A percentile compares a stretch with the other conserved stretches of the same genome.
phyloP scores from a whole-genome alignment of 202 grass and related monocot species.

The Zoysia matrella region DNA sequence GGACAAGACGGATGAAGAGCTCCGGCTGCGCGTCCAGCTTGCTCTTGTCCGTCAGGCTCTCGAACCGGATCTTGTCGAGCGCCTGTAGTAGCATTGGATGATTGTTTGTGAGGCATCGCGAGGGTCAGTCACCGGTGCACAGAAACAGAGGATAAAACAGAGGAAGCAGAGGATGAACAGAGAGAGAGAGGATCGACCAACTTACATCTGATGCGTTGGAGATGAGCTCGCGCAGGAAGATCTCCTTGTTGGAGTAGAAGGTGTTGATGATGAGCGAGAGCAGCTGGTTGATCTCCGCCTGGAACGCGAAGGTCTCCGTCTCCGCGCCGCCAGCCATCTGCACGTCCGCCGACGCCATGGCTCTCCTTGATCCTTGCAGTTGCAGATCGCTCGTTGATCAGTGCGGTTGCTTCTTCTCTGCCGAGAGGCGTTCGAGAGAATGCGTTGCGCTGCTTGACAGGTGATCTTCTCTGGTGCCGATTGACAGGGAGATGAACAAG shows the following conservation, averaged over 20 bases:
- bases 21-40: conserved; percentile 80
- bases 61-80: conserved; percentile 83
- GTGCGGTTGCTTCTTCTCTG: too few species aligned
- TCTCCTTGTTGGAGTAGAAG: conserved; percentile 34
- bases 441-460: too few species aligned
- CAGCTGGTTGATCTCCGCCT: conserved; percentile 93
- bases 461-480: too few species aligned
- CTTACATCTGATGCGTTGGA: conserved; percentile 67
- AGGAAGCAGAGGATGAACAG: neutral
- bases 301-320: conserved; percentile 86
- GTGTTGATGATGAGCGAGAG: conserved; percentile 95
- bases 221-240: conserved; percentile 84
- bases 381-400: too few species aligned
- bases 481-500: too few species aligned
- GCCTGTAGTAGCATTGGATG: conserved; percentile 37
- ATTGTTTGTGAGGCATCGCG: too few species aligned
- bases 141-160: neutral
- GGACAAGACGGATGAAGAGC: conserved; percentile 73
- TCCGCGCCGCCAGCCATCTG: conserved; percentile 54
- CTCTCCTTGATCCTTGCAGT: neutral
- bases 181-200: neutral
- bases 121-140: too few species aligned
- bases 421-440: too few species aligned
- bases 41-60: conserved; percentile 87
- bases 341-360: conserved; percentile 50